Base-by-base conservation (phyloP, 2,329 filamentous ascomycete species). In the Ascochyta fabae region DNA sequence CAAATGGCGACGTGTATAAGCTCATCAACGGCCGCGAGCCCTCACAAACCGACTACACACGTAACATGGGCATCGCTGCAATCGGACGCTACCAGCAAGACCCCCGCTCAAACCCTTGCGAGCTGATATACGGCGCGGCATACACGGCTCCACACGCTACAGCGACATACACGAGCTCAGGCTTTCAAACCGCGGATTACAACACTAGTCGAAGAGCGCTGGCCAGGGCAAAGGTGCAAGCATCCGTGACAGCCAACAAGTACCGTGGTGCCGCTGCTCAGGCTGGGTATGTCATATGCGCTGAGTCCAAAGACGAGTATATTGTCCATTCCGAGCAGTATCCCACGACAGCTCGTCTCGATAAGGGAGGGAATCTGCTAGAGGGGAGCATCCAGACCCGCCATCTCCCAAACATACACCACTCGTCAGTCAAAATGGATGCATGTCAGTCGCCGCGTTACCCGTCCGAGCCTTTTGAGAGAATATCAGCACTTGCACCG, bases 241-340 rank as follows among this genome's bases (percentile, higher is more conserved):
- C 60, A 8, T 43, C 51, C 0, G 42, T 60, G 10, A 56, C 43
- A 5, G 60, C 48, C 1, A 60, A 44, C 26, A 64, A 38, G 33
- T 53, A 60, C 6, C 51, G 56, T 6, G 22, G 31, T 1, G 42
- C 35, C n/a, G 60, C 59, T 6, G 35, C 26, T 26, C 34, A 54
- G 4, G 53, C 46, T 9, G 60, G 65, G 3, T 61, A 55, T 16
- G 24, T 10, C 0, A 41, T 67, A 8, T 58, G 39, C 27, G 51
- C 53, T 2, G 60, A 66, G 27, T 40, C 50, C 0, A 48, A 55
- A 4, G 53, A 60, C 1, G 44, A 58, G 5, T 49, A 43, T 19
- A 36, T 64, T 6, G 29, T 61, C n/a, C 65, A 68, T 34, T 59
- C 62, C 1, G 60, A 64, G 26, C 62, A 65, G 10, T 35, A 40